Base-by-base conservation (phyloP, 2,329 filamentous ascomycete species). In the Mycocentrospora acerina region DNA sequence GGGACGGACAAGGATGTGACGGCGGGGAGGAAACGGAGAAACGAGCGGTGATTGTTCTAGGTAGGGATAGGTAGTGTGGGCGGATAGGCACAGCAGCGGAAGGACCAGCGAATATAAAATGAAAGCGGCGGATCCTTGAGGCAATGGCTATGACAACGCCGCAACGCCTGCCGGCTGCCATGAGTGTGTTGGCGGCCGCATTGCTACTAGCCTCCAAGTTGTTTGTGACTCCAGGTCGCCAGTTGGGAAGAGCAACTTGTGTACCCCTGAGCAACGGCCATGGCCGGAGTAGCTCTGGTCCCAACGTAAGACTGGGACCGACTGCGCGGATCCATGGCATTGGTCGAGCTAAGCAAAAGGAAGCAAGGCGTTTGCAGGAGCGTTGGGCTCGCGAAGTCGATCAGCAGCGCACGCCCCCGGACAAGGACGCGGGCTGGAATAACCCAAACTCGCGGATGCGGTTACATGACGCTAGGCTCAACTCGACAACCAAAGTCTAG, bases 1-100 rank as follows among this genome's bases (percentile, higher is more conserved):
- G 48, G 51, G 48, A 48, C 31, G 42, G 53, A 52, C 62, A 66
- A 61, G 64, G 62, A 63, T 66, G 34, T 45, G 53, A 57, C 53
- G 51, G 62, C 60, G 64, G 62, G 60, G 61, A 64, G 58, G 55
- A 56, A 59, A 63, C 61, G 62, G 62, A 66, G 59, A 58, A 46
- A 56, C 46, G 60, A 53, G 61, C 58, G 57, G 54, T 64, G 60
- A 62, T 64, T 60, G 57, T 48, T 57, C 53, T 62, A 56, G 52
- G 51, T 59, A 56, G 56, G 56, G 57, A 60, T 64, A 64, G 51
- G 58, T 59, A 50, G 57, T 57, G 46, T 59, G 51, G 52, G 53
- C 63, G 62, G 60, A 62, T 65, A 62, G 53, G 45, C 52, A 61
- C 59, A 62, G 59, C 19, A 22, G n/a, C 56, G 60, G 59, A 60